Evolutionary conservation across 2,329 filamentous ascomycete species (phyloP).

Genomic region (Cladosporium sp.): DNA sequence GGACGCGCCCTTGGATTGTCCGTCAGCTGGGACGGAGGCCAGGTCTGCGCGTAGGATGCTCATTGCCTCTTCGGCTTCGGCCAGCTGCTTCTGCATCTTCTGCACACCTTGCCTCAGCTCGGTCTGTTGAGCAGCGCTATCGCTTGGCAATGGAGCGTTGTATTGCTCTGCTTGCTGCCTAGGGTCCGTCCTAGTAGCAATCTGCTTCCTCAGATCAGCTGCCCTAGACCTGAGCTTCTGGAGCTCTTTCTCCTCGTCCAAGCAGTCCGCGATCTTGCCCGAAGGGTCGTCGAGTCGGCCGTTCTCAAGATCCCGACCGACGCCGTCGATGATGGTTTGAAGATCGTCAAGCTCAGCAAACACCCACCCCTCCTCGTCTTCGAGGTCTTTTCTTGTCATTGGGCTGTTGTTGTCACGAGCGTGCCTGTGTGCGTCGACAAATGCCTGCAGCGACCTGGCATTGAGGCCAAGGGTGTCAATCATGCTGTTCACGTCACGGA

Average conservation of each 20-base stretch:
- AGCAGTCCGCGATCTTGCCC: slow-evolving; percentile 67
- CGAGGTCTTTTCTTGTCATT: slow-evolving; percentile 60
- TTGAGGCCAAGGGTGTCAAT: slow-evolving; percentile 90
- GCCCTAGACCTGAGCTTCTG: slow-evolving; percentile 72
- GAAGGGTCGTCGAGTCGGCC: slow-evolving; percentile 69
- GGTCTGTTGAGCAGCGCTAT: slow-evolving; percentile 80
- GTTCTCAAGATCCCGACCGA: slow-evolving; percentile 67
- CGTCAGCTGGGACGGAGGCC: slow-evolving; percentile 51
- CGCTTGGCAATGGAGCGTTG: slow-evolving; percentile 75
- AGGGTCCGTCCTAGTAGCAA: slow-evolving; percentile 69
- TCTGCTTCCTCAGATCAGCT: slow-evolving; percentile 75
- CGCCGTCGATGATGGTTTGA: slow-evolving; percentile 49
- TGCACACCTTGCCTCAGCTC: slow-evolving; percentile 78
- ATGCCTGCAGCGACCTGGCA: slow-evolving; percentile 64
- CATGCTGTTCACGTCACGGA: slow-evolving; percentile 88
- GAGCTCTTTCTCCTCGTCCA: slow-evolving; percentile 68
- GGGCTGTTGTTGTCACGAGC: slow-evolving; percentile 44
- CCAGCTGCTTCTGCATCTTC: slow-evolving; percentile 71
- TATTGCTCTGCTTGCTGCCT: slow-evolving; percentile 65
- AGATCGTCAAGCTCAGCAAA: slow-evolving; percentile 75
- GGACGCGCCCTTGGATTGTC: slow-evolving; percentile 33
- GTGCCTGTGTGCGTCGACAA: slow-evolving; percentile 67
- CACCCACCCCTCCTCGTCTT: slow-evolving; percentile 62
- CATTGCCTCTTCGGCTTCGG: slow-evolving; percentile 77
- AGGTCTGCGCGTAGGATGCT: slow-evolving; percentile 78